Percentiles rank a stretch among this genome's conserved stretches.
phyloP scores from a whole-genome alignment of 768 basidiomycete genomes.

The Kwoniella shandongensis region DNA sequence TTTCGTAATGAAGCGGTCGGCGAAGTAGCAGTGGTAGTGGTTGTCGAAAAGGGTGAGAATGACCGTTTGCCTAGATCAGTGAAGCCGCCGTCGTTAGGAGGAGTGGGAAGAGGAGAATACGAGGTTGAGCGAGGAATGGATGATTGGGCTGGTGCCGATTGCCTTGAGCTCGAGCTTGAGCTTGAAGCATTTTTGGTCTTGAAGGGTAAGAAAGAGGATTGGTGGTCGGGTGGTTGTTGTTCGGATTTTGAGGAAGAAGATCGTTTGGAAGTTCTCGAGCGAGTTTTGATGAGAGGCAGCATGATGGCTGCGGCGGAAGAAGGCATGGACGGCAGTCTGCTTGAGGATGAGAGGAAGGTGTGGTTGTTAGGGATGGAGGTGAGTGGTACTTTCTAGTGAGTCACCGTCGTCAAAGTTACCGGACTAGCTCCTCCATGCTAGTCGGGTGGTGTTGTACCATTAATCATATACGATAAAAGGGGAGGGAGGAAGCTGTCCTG shows the following conservation, averaged over 20 bases:
- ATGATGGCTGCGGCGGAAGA: neutral
- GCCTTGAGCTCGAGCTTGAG: neutral
- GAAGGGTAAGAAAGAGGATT: slow-evolving; percentile 6
- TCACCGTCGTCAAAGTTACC: too few relatives aligned
- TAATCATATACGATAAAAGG: too few relatives aligned
- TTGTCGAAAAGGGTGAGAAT: slow-evolving; percentile 1
- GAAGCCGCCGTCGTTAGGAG: too few relatives aligned
- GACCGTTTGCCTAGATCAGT: neutral
- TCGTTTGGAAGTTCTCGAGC: slow-evolving; percentile 4
- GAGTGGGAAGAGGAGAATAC: neutral
- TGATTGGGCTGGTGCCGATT: neutral
- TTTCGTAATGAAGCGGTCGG: slow-evolving; percentile 8
- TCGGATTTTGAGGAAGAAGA: slow-evolving; percentile 6
- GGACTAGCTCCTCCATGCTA: too few relatives aligned
- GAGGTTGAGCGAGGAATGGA: neutral
- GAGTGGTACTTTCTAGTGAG: too few relatives aligned
- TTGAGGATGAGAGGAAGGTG: too few relatives aligned
- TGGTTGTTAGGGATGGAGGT: too few relatives aligned
- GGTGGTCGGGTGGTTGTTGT: neutral
- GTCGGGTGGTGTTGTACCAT: too few relatives aligned
- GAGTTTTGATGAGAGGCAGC: slow-evolving; percentile 15
- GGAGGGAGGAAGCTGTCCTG: too few relatives aligned
- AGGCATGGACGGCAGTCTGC: too few relatives aligned
- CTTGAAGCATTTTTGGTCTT: neutral
- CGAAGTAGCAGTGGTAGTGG: too few relatives aligned